Base-by-base conservation (phyloP, 2,329 filamentous ascomycete species). In the Massarina eburnea region DNA sequence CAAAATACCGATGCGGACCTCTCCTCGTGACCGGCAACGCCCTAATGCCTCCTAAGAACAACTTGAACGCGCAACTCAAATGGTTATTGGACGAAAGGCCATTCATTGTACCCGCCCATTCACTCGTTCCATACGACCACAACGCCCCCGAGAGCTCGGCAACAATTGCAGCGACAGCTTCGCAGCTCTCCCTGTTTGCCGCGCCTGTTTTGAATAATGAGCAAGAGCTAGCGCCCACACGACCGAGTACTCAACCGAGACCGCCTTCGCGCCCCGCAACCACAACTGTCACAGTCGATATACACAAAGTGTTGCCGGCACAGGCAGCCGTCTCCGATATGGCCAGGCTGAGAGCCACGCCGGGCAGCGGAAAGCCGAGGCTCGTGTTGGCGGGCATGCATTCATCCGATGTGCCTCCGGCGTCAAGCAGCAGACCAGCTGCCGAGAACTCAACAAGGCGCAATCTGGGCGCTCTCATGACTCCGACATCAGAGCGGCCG, bases 41-140 rank as follows among this genome's bases (percentile, higher is more conserved):
- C 55, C 61, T 62, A 43, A 78, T 78, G 75, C 76, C 75, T 69
- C 56, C 47, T 29, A 61, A 61, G 55, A 70, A 78, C 61, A 79
- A 79, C 53, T 63, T 78, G 50, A 64, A 59, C 48, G 69, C 71
- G 59, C 75, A 79, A 54, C 64, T 79, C 50, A 66, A 66, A 50
- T 79, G 76, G 76, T 66, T 79, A 61, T 59, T 76, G 45, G 60
- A 58, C 51, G 66, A 67, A 49, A 76, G 73, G 58, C 73, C 75
- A 33, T 73, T 73, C 52, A 49, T 76, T 38, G 73, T 75, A n/a
- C 56, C 63, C 34, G 55, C 60, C 33, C 43, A 49, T 40, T 56
- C 65, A 22, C 48, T 62, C 43, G 52, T 64, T 52, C 46, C 52
- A 40, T 70, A 65, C 52, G 57, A 61, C 36, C 55, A 62, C n/a